Base-by-base conservation (phyloP, 306 rosid genomes). In the Ziziphus jujuba region DNA sequence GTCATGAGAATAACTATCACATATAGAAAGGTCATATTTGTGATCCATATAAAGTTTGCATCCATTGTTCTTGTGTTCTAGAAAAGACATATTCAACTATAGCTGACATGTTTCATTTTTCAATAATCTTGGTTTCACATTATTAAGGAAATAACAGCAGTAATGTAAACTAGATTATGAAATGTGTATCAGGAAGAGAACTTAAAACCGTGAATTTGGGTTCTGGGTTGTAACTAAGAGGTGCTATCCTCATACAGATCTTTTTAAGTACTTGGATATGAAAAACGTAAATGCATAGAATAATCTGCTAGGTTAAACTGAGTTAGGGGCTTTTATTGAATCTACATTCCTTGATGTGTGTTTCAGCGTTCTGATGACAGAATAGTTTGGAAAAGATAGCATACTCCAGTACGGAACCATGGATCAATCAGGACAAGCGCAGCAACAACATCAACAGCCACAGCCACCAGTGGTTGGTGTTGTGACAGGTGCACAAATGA, bases 341-440 rank as follows among this genome's bases (percentile, higher is more conserved):
- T 10, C 28, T 63, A 49, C 11, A 35, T 68, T 36, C 49, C 22
- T 59, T 31, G 21, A 9, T 54, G 35, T 63, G 8, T 47, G 23
- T 50, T 65, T 72, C 71, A 76, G 89, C 71, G 24, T 73, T 75
- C 28, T 79, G 66, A 70, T 66, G 72, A 55, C 57, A 48, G 23
- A 52, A 36, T 56, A 82, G 63, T 51, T n/a, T 63, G 61, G 80
- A 66, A 69, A 77, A 65, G 65, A 60, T 55, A 51, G 66, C 60
- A 69, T 45, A 60, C 59, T 40, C 20, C 71, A 17, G 34, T 55
- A 66, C 61, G 35, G 55, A 17, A 59, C 64, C 75, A 90, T 90
- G 97, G 95, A 90, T 69, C 86, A 90, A 69, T 74, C 88, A 19
- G 96, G 84, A 61, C 83, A 81, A 69, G 54, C 72, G 56, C 92